phyloP scores from a whole-genome alignment of 345 rosid species.

The Physaria fendleri region DNA sequence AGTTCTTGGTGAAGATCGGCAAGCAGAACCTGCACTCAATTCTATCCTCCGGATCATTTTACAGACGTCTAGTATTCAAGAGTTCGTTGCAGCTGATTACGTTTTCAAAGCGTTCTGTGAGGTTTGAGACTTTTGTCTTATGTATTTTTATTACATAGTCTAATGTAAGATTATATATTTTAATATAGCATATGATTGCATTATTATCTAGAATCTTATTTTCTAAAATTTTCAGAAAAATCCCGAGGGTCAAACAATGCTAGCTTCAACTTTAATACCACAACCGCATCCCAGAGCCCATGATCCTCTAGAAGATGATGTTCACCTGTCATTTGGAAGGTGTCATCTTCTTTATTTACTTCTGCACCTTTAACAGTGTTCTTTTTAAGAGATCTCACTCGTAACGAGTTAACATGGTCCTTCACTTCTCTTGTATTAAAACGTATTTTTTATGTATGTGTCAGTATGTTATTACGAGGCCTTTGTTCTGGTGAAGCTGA shows the following conservation, averaged over 20 bases:
- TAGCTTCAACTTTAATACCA: slow-evolving; percentile 91
- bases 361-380: not conserved
- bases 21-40: slow-evolving; percentile 88
- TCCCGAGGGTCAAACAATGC: slow-evolving; percentile 80
- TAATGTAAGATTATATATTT: slow-evolving; percentile 3
- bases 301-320: slow-evolving; percentile 76
- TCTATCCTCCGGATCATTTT: slow-evolving; percentile 86
- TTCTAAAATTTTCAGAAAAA: slow-evolving; percentile 46
- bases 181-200: slow-evolving; percentile 3
- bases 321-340: slow-evolving; percentile 99
- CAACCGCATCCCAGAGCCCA: slow-evolving; percentile 53
- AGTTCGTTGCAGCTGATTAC: slow-evolving; percentile 86
- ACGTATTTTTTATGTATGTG: slow-evolving; percentile 19
- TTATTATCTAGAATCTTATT: slow-evolving; percentile 15
- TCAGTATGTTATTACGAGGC: slow-evolving; percentile 87
- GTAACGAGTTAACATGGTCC: not conserved
- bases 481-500: slow-evolving; percentile 79
- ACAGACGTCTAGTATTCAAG: slow-evolving; percentile 78
- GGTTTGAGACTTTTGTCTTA: slow-evolving; percentile 40
- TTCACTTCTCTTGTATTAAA: not conserved
- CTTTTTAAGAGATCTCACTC: slow-evolving; percentile 1
- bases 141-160: slow-evolving; percentile 1
- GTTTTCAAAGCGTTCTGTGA: slow-evolving; percentile 87
- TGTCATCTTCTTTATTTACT: slow-evolving; percentile 23
- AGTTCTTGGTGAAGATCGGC: slow-evolving; percentile 88